Evolutionary conservation across 768 basidiomycete species (phyloP).

Genomic region (Gloeopeniophorella convolvens): DNA sequence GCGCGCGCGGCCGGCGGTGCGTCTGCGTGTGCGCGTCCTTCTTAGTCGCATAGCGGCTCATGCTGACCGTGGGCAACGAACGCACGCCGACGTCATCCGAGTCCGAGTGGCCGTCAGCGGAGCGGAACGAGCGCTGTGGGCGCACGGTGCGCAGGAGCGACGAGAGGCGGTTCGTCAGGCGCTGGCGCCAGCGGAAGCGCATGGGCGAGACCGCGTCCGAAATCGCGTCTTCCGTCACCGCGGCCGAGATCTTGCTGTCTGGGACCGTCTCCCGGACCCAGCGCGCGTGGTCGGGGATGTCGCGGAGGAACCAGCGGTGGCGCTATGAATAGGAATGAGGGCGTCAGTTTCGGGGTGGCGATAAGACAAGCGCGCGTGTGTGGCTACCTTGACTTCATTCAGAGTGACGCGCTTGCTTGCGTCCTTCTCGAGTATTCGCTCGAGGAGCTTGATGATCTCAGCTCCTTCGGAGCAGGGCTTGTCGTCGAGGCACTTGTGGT

Average conservation of each 20-base stretch:
- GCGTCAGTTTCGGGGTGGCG: not conserved
- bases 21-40: not conserved
- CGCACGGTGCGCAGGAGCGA: constrained; percentile 44
- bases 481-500: constrained; percentile 29
- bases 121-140: constrained; percentile 28
- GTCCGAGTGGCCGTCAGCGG: constrained; percentile 18
- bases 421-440: constrained; percentile 77
- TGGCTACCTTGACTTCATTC: constrained; percentile 71
- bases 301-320: constrained; percentile 61
- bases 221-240: constrained; percentile 73
- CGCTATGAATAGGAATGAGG: constrained; percentile 33
- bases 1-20: no score
- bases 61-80: constrained; percentile 12
- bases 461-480: constrained; percentile 42
- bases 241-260: constrained; percentile 40
- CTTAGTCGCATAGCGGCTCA: constrained; percentile 2
- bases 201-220: constrained; percentile 63
- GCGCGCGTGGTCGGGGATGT: constrained; percentile 53
- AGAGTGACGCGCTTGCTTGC: constrained; percentile 66
- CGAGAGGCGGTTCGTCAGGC: constrained; percentile 38
- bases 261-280: constrained; percentile 68
- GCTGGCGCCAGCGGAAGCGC: constrained; percentile 54
- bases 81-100: constrained; percentile 20
- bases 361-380: not conserved
- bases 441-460: constrained; percentile 64